Conservation (phyloP, 176 grass and related monocot genomes). For the Rhynchospora pubera region DNA sequence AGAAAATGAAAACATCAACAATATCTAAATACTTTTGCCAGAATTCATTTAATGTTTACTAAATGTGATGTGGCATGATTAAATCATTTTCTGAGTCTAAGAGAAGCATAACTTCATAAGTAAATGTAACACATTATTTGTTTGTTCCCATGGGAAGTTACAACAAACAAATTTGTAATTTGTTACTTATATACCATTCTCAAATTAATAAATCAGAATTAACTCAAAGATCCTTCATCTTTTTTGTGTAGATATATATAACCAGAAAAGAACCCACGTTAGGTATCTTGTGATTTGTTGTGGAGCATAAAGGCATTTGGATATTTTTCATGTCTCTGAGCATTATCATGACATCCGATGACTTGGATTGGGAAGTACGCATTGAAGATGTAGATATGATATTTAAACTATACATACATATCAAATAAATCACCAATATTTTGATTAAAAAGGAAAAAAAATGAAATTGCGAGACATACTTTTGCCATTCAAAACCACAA, state of each 20-base stretch:
- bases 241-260: neutral
- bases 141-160: neutral
- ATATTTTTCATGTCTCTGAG: neutral
- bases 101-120: neutral
- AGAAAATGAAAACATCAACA: neutral
- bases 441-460: neutral
- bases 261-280: neutral
- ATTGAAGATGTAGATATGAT: neutral
- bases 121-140: neutral
- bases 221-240: neutral
- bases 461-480: slow-evolving; percentile 43
- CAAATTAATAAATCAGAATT: neutral
- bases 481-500: slow-evolving; percentile 99
- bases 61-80: neutral
- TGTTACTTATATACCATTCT: neutral
- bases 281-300: neutral
- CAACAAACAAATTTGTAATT: neutral
- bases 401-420: neutral
- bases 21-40: neutral
- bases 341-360: neutral
- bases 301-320: neutral
- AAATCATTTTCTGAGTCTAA: neutral
- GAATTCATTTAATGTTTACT: neutral
- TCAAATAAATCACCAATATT: neutral
- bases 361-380: neutral